Evolutionary conservation across 1,284 basidiomycete genomes (phyloP).

Genomic region (Mycena citricolor): DNA sequence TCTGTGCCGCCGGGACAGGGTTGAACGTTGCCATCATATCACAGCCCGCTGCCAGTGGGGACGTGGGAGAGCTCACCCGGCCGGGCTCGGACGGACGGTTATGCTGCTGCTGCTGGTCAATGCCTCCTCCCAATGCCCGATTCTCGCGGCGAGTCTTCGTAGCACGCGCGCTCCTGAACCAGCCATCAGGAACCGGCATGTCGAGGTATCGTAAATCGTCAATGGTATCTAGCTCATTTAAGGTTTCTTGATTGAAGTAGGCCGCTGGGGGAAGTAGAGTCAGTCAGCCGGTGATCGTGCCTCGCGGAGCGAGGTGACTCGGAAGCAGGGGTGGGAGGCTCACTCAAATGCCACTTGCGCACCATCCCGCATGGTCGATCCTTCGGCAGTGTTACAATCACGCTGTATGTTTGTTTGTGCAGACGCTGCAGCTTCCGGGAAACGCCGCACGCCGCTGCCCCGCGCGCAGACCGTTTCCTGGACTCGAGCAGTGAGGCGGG

Average conservation of each 20-base stretch:
- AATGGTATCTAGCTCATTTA: conserved; percentile 66
- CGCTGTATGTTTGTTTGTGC: conserved; percentile 84
- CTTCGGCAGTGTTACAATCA: conserved; percentile 68
- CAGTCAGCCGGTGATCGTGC: conserved; percentile 12
- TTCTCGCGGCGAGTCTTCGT: conserved; percentile 23
- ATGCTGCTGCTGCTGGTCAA: too few relatives aligned
- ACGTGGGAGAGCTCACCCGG: conserved; percentile 15
- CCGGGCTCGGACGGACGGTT: conserved; percentile 12
- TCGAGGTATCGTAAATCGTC: conserved; percentile 58
- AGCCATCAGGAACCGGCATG: conserved; percentile 65
- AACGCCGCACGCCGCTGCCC: conserved; percentile 18
- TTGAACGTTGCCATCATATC: conserved; percentile 8
- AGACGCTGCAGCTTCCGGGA: conserved; percentile 44
- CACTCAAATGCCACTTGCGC: conserved; percentile 82
- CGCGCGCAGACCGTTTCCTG: conserved; percentile 21
- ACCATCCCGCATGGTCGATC: conserved; percentile 61
- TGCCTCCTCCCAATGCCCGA: conserved; percentile 17
- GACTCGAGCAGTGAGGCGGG: too few relatives aligned
- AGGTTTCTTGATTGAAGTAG: conserved; percentile 74
- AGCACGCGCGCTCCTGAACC: conserved; percentile 73
- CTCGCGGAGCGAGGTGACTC: background rate
- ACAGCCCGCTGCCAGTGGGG: conserved; percentile 10
- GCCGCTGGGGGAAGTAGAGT: conserved; percentile 60
- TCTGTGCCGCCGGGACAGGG: conserved; percentile 21
- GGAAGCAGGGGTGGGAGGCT: conserved; percentile 32